Evolutionary conservation across 2,329 filamentous ascomycete genomes (phyloP).

Genomic region (Microdochium nivale): DNA sequence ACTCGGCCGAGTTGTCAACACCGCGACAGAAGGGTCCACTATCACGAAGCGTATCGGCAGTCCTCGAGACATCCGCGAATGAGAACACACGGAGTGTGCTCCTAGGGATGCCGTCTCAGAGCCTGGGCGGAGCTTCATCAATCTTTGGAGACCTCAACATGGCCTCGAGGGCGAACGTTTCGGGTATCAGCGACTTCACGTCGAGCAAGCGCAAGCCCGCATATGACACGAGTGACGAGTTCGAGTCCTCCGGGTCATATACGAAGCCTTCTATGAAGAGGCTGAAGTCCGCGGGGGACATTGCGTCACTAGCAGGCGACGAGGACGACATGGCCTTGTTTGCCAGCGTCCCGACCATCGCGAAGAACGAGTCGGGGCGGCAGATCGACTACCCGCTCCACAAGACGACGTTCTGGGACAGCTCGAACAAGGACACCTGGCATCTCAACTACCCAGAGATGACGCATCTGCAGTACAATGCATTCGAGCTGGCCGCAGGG

Average conservation of each 20-base stretch:
- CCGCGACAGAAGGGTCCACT: constrained; percentile 18
- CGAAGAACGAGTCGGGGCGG: constrained; percentile 39
- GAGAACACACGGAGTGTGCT: constrained; percentile 17
- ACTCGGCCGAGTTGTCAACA: constrained; percentile 31
- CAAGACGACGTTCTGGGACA: constrained; percentile 50
- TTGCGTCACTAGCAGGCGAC: constrained; percentile 25
- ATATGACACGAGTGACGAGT: constrained; percentile 43
- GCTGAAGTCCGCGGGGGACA: constrained; percentile 40
- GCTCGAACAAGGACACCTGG: constrained; percentile 43
- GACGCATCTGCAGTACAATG: constrained; percentile 49
- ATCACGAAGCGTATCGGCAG: constrained; percentile 4
- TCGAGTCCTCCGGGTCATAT: constrained; percentile 21
- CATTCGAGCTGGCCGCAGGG: constrained; percentile 43
- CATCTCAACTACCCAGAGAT: constrained; percentile 57
- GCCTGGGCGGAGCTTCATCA: constrained; percentile 41
- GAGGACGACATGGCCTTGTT: constrained; percentile 37
- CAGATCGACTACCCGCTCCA: constrained; percentile 48
- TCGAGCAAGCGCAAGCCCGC: constrained; percentile 49
- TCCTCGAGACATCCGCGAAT: constrained; percentile 4
- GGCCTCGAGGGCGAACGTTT: constrained; percentile 22
- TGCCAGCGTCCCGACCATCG: constrained; percentile 39
- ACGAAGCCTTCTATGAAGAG: constrained; percentile 45
- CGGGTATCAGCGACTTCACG: constrained; percentile 25
- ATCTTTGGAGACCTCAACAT: constrained; percentile 34
- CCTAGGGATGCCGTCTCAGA: constrained; percentile 35